Evolutionary conservation across 495 filamentous ascomycete genomes (phyloP), one percentile per base, ranked within the genome.

Genomic region (Podospora sp.): DNA sequence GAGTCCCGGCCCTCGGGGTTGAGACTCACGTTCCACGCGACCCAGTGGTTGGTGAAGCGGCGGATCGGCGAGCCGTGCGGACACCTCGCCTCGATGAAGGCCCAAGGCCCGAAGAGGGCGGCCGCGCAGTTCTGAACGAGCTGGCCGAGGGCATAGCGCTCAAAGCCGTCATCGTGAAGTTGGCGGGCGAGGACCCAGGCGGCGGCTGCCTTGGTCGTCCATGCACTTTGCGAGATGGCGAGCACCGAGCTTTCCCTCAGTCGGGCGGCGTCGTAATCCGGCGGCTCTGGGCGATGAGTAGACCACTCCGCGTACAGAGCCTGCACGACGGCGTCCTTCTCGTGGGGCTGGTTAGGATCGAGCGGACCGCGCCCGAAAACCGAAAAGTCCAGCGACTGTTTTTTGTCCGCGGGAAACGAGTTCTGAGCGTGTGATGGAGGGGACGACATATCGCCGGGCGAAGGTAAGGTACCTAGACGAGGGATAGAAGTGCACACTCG

Each of bases 41-140:
- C 49, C 49, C 49, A 52, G 49, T 52, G 49, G 49, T 52, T 52
- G 49, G 49, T 22, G 49, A 52, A 52, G 49, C 49, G 49, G 49
- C 49, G 49, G 49, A 52, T 52, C 18, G 49, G 21, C 49, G 49
- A 52, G 49, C 49, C 49, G 16, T n/a, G 18, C 18, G 49, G 49
- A 22, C 49, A 52, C 18, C 49, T 18, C 18, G 49, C 49, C 49
- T 52, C 49, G 49, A 52, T 52, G 49, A 52, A 52, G 49, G 49
- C 49, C 49, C 49, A 52, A 22, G 49, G 49, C 21, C 49, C 49
- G 49, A 52, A 52, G 49, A 52, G 49, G 49, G 49, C 49, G 16
- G 21, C 49, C 49, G 18, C 49, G 49, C 49, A 52, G 49, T 52
- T 18, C 49, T 22, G 49, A 22, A 52, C 21, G 18, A 52, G 49